A percentile compares a stretch with the other conserved stretches of the same genome.
phyloP scores from a whole-genome alignment of 768 basidiomycete genomes.

The Termitomyces sp. region DNA sequence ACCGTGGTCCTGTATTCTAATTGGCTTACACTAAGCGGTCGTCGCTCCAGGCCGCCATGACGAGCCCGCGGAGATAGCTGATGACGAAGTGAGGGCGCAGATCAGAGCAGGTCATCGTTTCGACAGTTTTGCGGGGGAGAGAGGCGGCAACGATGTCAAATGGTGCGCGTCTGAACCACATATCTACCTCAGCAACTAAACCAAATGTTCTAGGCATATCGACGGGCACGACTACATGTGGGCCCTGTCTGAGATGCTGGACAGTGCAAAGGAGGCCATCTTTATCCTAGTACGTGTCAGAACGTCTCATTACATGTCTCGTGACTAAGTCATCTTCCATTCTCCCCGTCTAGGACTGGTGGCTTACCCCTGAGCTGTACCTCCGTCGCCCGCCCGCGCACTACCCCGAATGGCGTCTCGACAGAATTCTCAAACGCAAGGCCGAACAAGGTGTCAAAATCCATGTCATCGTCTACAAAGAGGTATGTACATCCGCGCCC shows the following conservation, averaged over 20 bases:
- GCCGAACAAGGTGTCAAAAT: slow-evolving; percentile 90
- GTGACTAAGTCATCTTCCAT: not conserved
- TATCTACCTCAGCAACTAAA: not conserved
- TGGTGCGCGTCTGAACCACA: slow-evolving; percentile 40
- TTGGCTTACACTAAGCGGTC: not conserved
- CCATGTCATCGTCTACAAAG: slow-evolving; percentile 92
- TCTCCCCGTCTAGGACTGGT: slow-evolving; percentile 62
- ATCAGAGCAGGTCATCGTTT: slow-evolving; percentile 83
- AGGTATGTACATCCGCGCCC: slow-evolving; percentile 34
- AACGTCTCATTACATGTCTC: not conserved
- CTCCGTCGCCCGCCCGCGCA: slow-evolving; percentile 87
- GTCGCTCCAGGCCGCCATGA: slow-evolving; percentile 28
- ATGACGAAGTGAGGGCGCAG: slow-evolving; percentile 65
- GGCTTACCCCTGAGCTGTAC: slow-evolving; percentile 93
- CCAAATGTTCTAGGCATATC: slow-evolving; percentile 52
- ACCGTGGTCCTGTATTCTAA: not conserved
- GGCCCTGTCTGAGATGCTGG: slow-evolving; percentile 88
- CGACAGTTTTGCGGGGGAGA: slow-evolving; percentile 72
- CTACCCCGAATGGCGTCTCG: slow-evolving; percentile 85
- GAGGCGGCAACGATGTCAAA: slow-evolving; percentile 71
- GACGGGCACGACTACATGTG: slow-evolving; percentile 98
- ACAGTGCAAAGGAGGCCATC: slow-evolving; percentile 73
- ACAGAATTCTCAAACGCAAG: slow-evolving; percentile 78
- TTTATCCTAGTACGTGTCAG: slow-evolving; percentile 64
- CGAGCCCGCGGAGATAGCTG: slow-evolving; percentile 60